phyloP scores from a whole-genome alignment of 805 yeast species.

The Kockiozyma suomiensis region DNA sequence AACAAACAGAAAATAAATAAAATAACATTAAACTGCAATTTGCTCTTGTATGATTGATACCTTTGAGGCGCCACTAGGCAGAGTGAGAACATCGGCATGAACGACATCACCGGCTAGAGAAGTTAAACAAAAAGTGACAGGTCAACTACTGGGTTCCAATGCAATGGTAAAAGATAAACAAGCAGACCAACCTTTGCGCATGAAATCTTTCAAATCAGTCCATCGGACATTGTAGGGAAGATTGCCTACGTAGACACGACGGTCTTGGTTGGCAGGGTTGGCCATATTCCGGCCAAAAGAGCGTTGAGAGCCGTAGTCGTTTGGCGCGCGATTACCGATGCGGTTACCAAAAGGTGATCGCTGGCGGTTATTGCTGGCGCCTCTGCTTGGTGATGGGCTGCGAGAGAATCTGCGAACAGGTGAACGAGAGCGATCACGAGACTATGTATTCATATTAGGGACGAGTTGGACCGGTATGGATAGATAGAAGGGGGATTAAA shows the following conservation, averaged over 20 bases:
- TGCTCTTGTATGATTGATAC: conserved; percentile 48
- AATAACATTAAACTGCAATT: neutral
- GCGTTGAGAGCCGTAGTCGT: neutral
- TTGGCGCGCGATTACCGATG: neutral
- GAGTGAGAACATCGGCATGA: conserved; percentile 79
- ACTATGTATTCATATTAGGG: neutral
- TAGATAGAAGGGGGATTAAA: neutral
- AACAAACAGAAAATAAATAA: neutral
- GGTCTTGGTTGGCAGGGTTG: conserved; percentile 42
- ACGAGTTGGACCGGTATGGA: neutral
- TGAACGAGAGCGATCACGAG: conserved; percentile 23
- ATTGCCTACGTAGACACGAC: conserved; percentile 50
- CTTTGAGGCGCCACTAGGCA: conserved; percentile 76
- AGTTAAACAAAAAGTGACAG: neutral
- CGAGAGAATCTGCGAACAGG: conserved; percentile 17
- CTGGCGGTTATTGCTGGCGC: conserved; percentile 5
- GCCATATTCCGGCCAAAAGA: conserved; percentile 11
- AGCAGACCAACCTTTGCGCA: conserved; percentile 38
- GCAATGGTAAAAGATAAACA: neutral
- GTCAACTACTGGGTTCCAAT: neutral
- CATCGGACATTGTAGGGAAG: conserved; percentile 46
- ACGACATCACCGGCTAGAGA: conserved; percentile 61
- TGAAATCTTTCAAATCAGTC: conserved; percentile 46
- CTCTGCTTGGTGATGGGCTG: conserved; percentile 21
- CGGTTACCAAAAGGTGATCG: conserved; percentile 20